Conservation (phyloP, 163 green algal species). For the Chlamydomonas reinhardtii region DNA sequence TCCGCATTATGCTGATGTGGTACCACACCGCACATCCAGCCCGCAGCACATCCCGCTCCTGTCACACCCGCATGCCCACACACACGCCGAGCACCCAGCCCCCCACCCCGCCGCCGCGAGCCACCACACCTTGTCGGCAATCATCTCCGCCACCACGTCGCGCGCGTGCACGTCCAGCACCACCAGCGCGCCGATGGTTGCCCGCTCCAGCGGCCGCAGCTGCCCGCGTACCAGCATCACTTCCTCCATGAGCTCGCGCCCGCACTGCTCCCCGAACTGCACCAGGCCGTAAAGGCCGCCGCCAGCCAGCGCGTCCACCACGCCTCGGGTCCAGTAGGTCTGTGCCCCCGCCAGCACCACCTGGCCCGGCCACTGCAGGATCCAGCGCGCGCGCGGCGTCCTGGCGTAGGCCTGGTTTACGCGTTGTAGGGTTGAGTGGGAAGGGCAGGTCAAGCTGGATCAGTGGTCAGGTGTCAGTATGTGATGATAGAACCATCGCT, state of each 20-base stretch:
- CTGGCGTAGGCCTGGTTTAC: constrained; percentile 39
- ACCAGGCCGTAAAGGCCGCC: constrained; percentile 59
- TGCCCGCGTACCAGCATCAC: constrained; percentile 74
- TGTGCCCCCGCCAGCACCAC: constrained; percentile 73
- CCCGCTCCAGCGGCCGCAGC: constrained; percentile 66
- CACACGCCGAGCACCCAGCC: no score
- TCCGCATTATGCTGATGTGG: no score
- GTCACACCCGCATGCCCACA: no score
- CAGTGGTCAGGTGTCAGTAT: no score
- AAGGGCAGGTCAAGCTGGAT: no score
- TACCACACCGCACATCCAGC: no score
- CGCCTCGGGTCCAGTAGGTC: constrained; percentile 71
- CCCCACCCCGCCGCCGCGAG: no score
- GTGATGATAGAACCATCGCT: no score
- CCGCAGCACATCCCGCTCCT: no score
- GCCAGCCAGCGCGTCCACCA: constrained; percentile 55
- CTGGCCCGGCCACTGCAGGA: constrained; percentile 69
- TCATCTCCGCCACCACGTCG: constrained; percentile 71
- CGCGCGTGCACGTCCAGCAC: constrained; percentile 81
- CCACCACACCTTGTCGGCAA: constrained; percentile 60
- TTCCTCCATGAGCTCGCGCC: constrained; percentile 60
- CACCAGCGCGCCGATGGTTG: constrained; percentile 74
- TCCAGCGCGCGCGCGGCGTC: constrained; percentile 54
- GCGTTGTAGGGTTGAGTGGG: background rate
- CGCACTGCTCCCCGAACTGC: constrained; percentile 56